Evolutionary conservation across 768 basidiomycete genomes (phyloP), one percentile per base, ranked within the genome.

Genomic region (Dacryopinax spathularia): DNA sequence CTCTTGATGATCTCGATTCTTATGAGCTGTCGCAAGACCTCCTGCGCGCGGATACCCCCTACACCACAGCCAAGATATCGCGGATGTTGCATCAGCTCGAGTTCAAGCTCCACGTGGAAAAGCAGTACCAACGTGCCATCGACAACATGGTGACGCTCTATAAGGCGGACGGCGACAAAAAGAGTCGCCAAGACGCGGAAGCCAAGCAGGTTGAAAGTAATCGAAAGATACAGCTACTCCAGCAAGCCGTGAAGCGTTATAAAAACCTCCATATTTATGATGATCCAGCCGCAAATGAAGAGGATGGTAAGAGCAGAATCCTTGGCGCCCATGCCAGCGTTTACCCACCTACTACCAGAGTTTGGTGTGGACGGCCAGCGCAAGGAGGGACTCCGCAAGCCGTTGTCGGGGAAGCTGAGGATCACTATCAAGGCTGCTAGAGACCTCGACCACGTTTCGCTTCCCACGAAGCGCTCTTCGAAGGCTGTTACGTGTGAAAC

Each of bases 91-190:
- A 97, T 75, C 94, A 97, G 75, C 86, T 99, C 66, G 94, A 98
- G 76, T 99, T 97, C 83, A 99, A 99, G 77, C 85, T 97, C 63
- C 91, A 95, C 74, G 91, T 99, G 67, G 96, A 99, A 76, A 84
- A 88, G 77, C 93, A 98, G 76, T 97, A 97, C 80, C 95, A 94
- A 80, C 83, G 87, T 73, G 96, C 96, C 39, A 96, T 97, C 67
- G 94, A 98, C 77, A 97, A 97, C 79, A 99, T 99, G 96, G 89
- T 87, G 35, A 94, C 89, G 75, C 81, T 97, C 33, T 97, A 97
- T 73, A 86, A 91, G 70, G 90, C 88, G 4, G 96, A 99, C 70
- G 95, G 94, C 62, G 96, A 99, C 79, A 95, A 95, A 82, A 91
- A 91, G 73, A 88, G 93, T 43, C 84, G 89, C 70, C 85, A 84